A percentile compares a stretch with the other conserved stretches of the same genome.
Conservation (phyloP, 306 rosid genomes). For the Trifolium repens region DNA sequence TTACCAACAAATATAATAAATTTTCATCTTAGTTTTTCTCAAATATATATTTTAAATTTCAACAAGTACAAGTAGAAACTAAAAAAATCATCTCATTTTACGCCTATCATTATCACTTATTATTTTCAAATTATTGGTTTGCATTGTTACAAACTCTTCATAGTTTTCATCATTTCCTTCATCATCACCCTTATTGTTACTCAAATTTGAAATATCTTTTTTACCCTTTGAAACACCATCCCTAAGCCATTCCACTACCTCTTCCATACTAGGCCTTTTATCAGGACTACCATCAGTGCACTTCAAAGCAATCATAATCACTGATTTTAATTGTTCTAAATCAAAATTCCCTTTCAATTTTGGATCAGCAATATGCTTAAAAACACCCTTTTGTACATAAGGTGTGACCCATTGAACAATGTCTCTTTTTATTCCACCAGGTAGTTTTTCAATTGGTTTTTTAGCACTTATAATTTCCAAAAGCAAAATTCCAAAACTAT, state of each 20-base stretch:
- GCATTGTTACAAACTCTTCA: slow-evolving; percentile 43
- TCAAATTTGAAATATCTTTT: slow-evolving; percentile 30
- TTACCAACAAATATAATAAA: slow-evolving; percentile 19
- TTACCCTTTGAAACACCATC: slow-evolving; percentile 36
- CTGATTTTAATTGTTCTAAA: slow-evolving; percentile 53
- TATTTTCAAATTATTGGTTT: slow-evolving; percentile 42
- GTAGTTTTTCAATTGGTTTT: slow-evolving; percentile 85
- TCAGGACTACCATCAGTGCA: slow-evolving; percentile 65
- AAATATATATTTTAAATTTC: slow-evolving; percentile 1
- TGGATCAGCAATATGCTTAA: slow-evolving; percentile 65
- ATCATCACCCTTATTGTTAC: slow-evolving; percentile 32
- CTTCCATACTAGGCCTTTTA: slow-evolving; percentile 63
- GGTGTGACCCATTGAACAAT: slow-evolving; percentile 89
- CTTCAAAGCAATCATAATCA: slow-evolving; percentile 56
- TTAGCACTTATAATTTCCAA: slow-evolving; percentile 71
- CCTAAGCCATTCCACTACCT: slow-evolving; percentile 71
- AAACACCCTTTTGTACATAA: slow-evolving; percentile 56
- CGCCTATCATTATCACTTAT: slow-evolving; percentile 41
- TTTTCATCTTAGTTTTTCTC: slow-evolving; percentile 26
- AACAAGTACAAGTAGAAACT: not conserved
- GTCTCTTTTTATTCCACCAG: slow-evolving; percentile 77
- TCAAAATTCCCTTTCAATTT: slow-evolving; percentile 62
- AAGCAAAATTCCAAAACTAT: slow-evolving; percentile 84
- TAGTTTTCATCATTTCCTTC: slow-evolving; percentile 45
- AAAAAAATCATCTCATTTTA: slow-evolving; percentile 49